Evolutionary conservation across 495 filamentous ascomycete species (phyloP), one percentile per base, ranked within the genome.

Genomic region (Friedmanniomyces simplex): DNA sequence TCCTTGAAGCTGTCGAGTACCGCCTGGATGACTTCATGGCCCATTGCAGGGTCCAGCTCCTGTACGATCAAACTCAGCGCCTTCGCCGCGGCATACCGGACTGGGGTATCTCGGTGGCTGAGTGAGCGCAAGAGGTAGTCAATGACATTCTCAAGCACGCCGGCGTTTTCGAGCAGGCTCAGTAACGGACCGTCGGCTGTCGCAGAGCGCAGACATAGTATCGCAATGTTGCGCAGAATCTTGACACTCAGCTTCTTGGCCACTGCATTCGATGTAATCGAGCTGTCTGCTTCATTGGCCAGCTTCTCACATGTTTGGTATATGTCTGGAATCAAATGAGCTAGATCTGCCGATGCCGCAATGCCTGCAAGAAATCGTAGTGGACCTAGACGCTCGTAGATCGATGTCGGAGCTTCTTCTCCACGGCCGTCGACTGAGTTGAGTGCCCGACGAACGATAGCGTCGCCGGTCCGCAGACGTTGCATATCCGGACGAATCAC

Each of bases 51-150:
- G 28, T 89, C 81, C 3, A 98, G 72, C 63, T 86, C 87, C 51
- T 88, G 71, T 0, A 89, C 83, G 60, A 97, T 81, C 26, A 95
- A 77, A 60, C 88, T 94, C 48, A 97, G 78, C 14, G 90, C 85
- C 71, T 99, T 99, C 70, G 89, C 94, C 11, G 91, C 87, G 32
- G 91, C 85, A 68, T 94, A 81, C 37, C 93, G 77, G 28, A 97
- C 88, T 7, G 87, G 86, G 0, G 91, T 96, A 62, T 96, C 89
- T 56, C 87, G 86, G 65, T 97, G 90, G 11, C 79, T 80, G 1
- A 91, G 71, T 10, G 72, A 73, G 26, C 80, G 77, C 6, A 97
- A 76, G 3, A 90, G 67, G 52, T 82, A 77, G 25, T 82, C 82
- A 58, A 99, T 84, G 16, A 85, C 82, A 47, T 84, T 78, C 65